Evolutionary conservation across 371 early-diverging fungal species (phyloP).

Genomic region (Mucor piriformis): DNA sequence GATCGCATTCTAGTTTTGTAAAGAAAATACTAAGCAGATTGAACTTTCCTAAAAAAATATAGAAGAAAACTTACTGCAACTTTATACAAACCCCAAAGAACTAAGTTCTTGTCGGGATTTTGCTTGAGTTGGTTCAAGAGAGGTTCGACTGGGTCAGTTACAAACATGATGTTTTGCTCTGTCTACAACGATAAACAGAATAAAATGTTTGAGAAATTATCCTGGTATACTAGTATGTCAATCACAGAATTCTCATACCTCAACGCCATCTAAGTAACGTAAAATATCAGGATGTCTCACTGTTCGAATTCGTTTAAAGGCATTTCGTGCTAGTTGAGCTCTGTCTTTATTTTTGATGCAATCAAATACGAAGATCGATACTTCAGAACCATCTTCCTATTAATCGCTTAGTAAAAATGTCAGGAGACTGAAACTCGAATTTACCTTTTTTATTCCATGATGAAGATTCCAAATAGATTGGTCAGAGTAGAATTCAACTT

Average conservation of each 20-base stretch:
- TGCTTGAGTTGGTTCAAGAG: constrained; percentile 61
- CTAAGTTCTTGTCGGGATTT: constrained; percentile 65
- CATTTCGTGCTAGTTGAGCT: constrained; percentile 83
- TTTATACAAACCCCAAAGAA: constrained; percentile 89
- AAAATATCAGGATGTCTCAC: constrained; percentile 91
- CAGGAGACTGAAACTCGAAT: background rate
- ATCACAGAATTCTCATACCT: constrained; percentile 54
- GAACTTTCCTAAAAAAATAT: background rate
- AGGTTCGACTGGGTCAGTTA: constrained; percentile 86
- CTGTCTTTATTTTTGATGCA: constrained; percentile 64
- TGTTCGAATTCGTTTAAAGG: constrained; percentile 84
- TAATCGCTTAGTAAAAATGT: background rate
- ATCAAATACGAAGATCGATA: constrained; percentile 91
- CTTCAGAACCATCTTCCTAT: constrained; percentile 75
- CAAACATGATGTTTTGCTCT: constrained; percentile 86
- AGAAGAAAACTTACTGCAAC: constrained; percentile 65
- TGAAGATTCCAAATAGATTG: constrained; percentile 80
- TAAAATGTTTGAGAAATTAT: no score
- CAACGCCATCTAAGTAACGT: constrained; percentile 83
- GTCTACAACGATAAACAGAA: constrained; percentile 51
- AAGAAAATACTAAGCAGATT: background rate
- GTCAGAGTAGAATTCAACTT: constrained; percentile 64
- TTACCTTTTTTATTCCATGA: constrained; percentile 75
- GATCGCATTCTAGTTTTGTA: constrained; percentile 67
- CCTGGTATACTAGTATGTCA: no score